A percentile compares a stretch with the other conserved stretches of the same genome.
Evolutionary conservation across 805 yeast species (phyloP).

Genomic region (Barnettozyma vustinii): DNA sequence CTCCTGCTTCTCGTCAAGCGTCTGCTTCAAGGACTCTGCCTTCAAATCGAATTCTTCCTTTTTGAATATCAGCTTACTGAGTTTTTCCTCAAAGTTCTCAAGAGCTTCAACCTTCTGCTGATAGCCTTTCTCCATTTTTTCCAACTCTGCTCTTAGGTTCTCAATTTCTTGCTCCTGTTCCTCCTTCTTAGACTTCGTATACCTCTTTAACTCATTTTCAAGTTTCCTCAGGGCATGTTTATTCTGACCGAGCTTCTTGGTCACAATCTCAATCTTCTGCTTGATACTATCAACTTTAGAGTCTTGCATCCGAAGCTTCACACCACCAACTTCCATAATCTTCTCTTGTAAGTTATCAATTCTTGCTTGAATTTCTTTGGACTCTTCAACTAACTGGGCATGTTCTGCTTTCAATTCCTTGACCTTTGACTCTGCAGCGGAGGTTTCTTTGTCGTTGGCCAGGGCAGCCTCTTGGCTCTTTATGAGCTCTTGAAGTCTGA

Average conservation of each 20-base stretch:
- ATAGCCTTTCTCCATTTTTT: constrained; percentile 27
- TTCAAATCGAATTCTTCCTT: constrained; percentile 36
- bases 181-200: constrained; percentile 36
- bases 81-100: constrained; percentile 29
- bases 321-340: constrained; percentile 91
- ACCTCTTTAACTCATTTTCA: constrained; percentile 57
- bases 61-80: constrained; percentile 26
- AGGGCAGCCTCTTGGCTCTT: constrained; percentile 16
- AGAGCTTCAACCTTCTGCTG: constrained; percentile 24
- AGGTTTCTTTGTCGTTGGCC: constrained; percentile 33
- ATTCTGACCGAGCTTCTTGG: constrained; percentile 52
- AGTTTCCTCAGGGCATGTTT: constrained; percentile 52
- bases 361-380: constrained; percentile 48
- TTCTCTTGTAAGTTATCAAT: constrained; percentile 63
- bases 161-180: constrained; percentile 44
- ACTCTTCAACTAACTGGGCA: constrained; percentile 42
- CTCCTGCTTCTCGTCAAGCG: constrained; percentile 33
- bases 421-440: constrained; percentile 30
- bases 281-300: constrained; percentile 73
- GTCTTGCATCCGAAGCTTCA: constrained; percentile 69
- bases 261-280: constrained; percentile 57
- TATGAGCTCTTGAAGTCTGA: constrained; percentile 35
- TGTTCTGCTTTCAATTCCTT: constrained; percentile 36
- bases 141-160: constrained; percentile 30
- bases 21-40: constrained; percentile 37